Base-by-base conservation (phyloP, 345 rosid species). In the Heritiera littoralis region DNA sequence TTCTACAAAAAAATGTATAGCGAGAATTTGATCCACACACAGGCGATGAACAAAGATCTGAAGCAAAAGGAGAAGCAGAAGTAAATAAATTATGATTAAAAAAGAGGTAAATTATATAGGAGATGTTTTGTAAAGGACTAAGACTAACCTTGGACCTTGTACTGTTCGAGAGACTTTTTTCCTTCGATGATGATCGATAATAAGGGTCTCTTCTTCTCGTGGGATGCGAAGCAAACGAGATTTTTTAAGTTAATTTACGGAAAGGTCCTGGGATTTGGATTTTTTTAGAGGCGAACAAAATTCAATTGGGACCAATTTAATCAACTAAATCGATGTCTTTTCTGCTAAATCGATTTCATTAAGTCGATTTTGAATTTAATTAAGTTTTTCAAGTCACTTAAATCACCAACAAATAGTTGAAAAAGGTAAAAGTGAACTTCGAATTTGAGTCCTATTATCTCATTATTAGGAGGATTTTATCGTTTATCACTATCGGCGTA, bases 91-190 rank as follows among this genome's bases (percentile, higher is more conserved):
- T 20, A 43, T 7, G 35, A 68, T 10, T 43, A 28, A 14, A 15
- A 51, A 40, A 17, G 0, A 48, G n/a, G 7, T 14, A 49, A 49
- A 51, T 9, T 28, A 28, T 7, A 28, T 40, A 9, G 56, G 60
- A 51, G 75, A 71, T 15, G 49, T 51, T 71, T 71, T 30, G 45
- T 38, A n/a, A 2, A 51, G 59, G 75, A 71, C 74, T 70, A 67
- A 70, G 75, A 71, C 74, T 70, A 67, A 70, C 74, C 74, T 70
- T 48, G 58, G 74, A 48, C 74, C 28, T 13, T 13, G 58, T 48
- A 28, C 41, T 28, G 41, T 48, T 6, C 49, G 58, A 28, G 41
- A 23, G 40, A 17, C 41, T 15, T 13, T 48, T 30, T 14, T 5
- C 3, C 6, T 49, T 13, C 12, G 8, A 45, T 49, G 58, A 70